Evolutionary conservation across 2,329 filamentous ascomycete species (phyloP).

Genomic region (Clarireedia paspali): DNA sequence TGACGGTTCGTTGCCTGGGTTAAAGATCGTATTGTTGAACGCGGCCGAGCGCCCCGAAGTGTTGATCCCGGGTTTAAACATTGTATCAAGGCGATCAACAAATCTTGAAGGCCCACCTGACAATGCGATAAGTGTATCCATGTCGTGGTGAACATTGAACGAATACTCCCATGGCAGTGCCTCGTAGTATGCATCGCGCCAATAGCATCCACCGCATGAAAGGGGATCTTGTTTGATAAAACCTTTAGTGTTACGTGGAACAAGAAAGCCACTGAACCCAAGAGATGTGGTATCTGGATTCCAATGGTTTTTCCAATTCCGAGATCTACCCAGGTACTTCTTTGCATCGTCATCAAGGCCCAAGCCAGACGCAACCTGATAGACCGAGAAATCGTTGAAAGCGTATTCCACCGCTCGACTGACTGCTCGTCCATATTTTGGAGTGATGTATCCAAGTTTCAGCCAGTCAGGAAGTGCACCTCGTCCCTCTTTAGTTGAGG

Average conservation of each 20-base stretch:
- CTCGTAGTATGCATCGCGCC: constrained; percentile 45
- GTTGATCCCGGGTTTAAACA: constrained; percentile 39
- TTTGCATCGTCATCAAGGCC: constrained; percentile 48
- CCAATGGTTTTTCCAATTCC: constrained; percentile 70
- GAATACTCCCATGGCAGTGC: constrained; percentile 47
- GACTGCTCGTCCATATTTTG: constrained; percentile 52
- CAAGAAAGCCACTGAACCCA: constrained; percentile 58
- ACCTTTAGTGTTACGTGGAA: constrained; percentile 44
- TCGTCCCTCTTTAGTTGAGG: constrained; percentile 59
- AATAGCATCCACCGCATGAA: constrained; percentile 45
- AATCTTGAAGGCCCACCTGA: constrained; percentile 42
- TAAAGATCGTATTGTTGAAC: constrained; percentile 41
- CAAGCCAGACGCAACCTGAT: constrained; percentile 55
- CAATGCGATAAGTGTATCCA: constrained; percentile 38
- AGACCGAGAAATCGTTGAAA: constrained; percentile 60
- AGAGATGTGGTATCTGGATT: constrained; percentile 48
- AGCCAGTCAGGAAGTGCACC: constrained; percentile 64
- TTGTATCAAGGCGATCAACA: constrained; percentile 40
- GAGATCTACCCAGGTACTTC: constrained; percentile 55
- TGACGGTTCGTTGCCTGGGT: constrained; percentile 35
- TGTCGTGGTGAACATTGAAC: constrained; percentile 49
- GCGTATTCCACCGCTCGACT: constrained; percentile 61
- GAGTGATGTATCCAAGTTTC: constrained; percentile 56
- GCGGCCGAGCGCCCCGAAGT: constrained; percentile 7
- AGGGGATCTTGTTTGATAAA: constrained; percentile 41